Percentiles rank a stretch among this genome's conserved stretches.
phyloP scores from a whole-genome alignment of 495 filamentous ascomycete species.

The Jackrogersella multiformis region DNA sequence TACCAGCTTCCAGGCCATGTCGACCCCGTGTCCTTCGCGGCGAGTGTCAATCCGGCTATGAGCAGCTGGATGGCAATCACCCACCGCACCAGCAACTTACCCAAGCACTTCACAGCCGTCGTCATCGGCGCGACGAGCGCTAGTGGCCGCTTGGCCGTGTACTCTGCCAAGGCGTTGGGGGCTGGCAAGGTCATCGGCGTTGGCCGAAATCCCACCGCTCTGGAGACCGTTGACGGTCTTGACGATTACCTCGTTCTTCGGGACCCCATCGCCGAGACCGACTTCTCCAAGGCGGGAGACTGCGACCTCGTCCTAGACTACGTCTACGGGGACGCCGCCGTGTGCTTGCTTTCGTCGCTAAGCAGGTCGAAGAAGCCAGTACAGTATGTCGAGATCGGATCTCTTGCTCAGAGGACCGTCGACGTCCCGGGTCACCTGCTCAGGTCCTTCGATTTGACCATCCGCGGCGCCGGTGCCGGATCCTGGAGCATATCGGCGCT shows the following conservation, averaged over 20 bases:
- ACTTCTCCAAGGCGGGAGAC: constrained; percentile 43
- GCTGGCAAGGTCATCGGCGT: constrained; percentile 55
- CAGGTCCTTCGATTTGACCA: constrained; percentile 41
- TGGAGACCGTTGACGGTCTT: constrained; percentile 45
- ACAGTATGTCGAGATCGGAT: constrained; percentile 46
- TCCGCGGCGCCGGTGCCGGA: constrained; percentile 42
- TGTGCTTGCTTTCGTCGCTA: constrained; percentile 40
- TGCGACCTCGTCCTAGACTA: constrained; percentile 46
- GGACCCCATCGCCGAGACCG: constrained; percentile 50
- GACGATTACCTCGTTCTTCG: constrained; percentile 50
- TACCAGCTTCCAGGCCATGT: constrained; percentile 46
- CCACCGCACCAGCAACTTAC: constrained; percentile 46
- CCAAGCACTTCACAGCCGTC: constrained; percentile 49
- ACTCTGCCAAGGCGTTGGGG: constrained; percentile 50
- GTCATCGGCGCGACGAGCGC: constrained; percentile 57
- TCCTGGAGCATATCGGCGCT: constrained; percentile 31
- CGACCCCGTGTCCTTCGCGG: constrained; percentile 55
- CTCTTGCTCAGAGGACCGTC: constrained; percentile 32
- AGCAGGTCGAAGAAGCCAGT: constrained; percentile 27
- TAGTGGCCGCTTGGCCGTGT: constrained; percentile 52
- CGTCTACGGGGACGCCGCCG: constrained; percentile 43
- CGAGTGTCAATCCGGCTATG: constrained; percentile 57
- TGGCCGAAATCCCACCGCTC: constrained; percentile 47
- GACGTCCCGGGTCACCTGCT: constrained; percentile 33
- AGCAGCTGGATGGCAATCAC: constrained; percentile 56